Conservation (phyloP, 2,329 filamentous ascomycete genomes). For the Colletotrichum camelliae region DNA sequence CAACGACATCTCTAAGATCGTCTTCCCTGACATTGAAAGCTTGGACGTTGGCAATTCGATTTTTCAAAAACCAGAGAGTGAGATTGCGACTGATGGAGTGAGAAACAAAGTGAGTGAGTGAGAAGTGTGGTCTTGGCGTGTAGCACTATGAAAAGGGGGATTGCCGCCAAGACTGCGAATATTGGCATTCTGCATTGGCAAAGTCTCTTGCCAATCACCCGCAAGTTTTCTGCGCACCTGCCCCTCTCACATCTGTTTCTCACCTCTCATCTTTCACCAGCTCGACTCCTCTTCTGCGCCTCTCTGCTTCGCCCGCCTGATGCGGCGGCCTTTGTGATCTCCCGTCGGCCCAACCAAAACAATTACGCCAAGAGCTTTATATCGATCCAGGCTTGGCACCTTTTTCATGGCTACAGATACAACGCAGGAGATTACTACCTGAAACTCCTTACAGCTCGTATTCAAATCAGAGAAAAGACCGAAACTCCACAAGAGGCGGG, state of each 20-base stretch:
- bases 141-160: constrained; percentile 16
- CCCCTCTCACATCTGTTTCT: not conserved
- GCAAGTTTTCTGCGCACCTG: not conserved
- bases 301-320: not conserved
- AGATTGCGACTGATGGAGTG: not conserved
- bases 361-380: not conserved
- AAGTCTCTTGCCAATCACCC: constrained; percentile 5
- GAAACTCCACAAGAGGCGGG: not conserved
- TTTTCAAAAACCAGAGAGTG: not conserved
- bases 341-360: not conserved
- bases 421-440: not conserved
- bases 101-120: not conserved
- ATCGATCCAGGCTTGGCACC: not conserved
- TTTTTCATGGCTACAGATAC: not conserved
- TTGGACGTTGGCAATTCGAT: not conserved
- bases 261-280: not conserved
- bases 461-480: not conserved
- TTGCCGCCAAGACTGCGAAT: constrained; percentile 4
- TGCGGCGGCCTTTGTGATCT: not conserved
- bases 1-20: not conserved
- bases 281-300: not conserved
- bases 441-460: not conserved
- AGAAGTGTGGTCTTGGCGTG: constrained; percentile 7
- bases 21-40: not conserved
- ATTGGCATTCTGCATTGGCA: constrained; percentile 10